phyloP scores from a whole-genome alignment of 1,284 basidiomycete species.

The Heterobasidion irregulare region DNA sequence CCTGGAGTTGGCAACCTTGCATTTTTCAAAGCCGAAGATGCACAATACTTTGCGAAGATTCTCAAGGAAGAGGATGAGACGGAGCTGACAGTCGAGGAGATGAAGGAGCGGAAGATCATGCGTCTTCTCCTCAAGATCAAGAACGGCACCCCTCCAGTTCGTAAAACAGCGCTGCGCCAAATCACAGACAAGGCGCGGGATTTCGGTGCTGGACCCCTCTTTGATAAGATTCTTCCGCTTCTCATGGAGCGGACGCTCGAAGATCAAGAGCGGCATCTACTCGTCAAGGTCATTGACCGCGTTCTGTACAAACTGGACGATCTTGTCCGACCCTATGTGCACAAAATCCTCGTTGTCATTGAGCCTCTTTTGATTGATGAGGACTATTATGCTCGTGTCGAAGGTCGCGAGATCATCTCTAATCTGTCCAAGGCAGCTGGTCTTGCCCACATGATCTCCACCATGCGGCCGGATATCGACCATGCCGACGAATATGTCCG shows the following conservation, averaged over 20 bases:
- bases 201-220: slow-evolving; percentile 97
- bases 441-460: slow-evolving; percentile 99
- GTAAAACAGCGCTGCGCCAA: slow-evolving; percentile 95
- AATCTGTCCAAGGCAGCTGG: slow-evolving; percentile 98
- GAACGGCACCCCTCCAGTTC: slow-evolving; percentile 97
- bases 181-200: slow-evolving; percentile 99
- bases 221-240: slow-evolving; percentile 97
- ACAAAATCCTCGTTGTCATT: slow-evolving; percentile 99
- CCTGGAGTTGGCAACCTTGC: slow-evolving; percentile 95
- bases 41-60: slow-evolving; percentile 96
- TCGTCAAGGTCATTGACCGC: slow-evolving; percentile 99
- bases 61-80: slow-evolving; percentile 93
- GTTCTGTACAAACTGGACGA: slow-evolving; percentile 99
- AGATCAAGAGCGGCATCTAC: slow-evolving; percentile 96
- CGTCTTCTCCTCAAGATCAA: slow-evolving; percentile 99
- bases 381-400: slow-evolving; percentile 98
- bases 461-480: slow-evolving; percentile 99
- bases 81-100: slow-evolving; percentile 92
- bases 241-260: slow-evolving; percentile 99
- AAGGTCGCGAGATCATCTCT: slow-evolving; percentile 98
- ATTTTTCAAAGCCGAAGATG: slow-evolving; percentile 98
- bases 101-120: slow-evolving; percentile 99
- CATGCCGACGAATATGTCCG: slow-evolving; percentile 99
- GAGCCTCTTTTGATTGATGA: slow-evolving; percentile 99
- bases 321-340: slow-evolving; percentile 96